Percentiles rank a stretch among this genome's conserved stretches.
Evolutionary conservation across 768 basidiomycete species (phyloP).

Genomic region (Saitozyma podzolica): DNA sequence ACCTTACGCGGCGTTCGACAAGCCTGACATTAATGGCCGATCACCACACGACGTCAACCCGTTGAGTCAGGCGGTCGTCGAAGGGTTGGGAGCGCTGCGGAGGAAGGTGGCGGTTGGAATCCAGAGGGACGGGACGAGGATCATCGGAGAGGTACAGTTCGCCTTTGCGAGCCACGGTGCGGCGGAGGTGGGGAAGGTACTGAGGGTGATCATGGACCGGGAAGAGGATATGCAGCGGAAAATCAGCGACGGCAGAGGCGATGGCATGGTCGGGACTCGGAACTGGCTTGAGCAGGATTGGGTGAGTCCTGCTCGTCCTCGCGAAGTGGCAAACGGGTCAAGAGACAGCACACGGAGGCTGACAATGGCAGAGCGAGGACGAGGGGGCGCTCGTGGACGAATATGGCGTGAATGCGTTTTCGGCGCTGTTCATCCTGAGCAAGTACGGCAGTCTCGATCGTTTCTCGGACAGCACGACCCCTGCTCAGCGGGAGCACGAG

Average conservation of each 20-base stretch:
- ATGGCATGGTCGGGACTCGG: slow-evolving; percentile 8
- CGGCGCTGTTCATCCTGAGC: slow-evolving; percentile 14
- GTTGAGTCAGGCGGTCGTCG: neutral
- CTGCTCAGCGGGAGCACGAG: slow-evolving; percentile 7
- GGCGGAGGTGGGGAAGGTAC: slow-evolving; percentile 9
- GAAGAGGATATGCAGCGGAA: neutral
- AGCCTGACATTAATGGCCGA: neutral
- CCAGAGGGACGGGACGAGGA: neutral
- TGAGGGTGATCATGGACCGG: slow-evolving; percentile 1
- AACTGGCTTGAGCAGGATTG: neutral
- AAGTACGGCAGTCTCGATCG: neutral
- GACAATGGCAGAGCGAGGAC: neutral
- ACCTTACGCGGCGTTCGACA: neutral
- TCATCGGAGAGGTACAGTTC: slow-evolving; percentile 3
- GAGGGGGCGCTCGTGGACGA: slow-evolving; percentile 5
- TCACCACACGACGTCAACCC: slow-evolving; percentile 8
- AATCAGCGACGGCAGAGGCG: neutral
- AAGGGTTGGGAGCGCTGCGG: neutral
- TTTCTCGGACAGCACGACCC: slow-evolving; percentile 3
- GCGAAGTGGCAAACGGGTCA: neutral
- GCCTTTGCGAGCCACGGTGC: slow-evolving; percentile 10
- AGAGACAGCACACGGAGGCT: neutral
- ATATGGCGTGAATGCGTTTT: slow-evolving; percentile 17
- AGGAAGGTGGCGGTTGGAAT: neutral
- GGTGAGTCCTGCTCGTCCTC: neutral